Evolutionary conservation across 495 filamentous ascomycete species (phyloP).

Genomic region (Xeromyces bisporus): DNA sequence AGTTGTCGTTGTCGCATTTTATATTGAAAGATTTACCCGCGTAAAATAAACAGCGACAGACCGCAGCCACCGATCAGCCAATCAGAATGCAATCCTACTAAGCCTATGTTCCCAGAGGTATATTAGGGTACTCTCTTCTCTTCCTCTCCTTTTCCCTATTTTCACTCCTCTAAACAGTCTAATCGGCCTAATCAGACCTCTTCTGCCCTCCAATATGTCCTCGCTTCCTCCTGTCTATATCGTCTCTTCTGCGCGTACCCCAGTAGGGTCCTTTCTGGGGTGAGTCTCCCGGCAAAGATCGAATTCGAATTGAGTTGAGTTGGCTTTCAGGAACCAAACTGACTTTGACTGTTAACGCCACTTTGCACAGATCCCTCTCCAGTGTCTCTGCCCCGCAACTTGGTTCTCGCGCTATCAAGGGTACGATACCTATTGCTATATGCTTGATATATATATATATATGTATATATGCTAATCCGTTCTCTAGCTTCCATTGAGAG

Average conservation of each 20-base stretch:
- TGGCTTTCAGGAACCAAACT: conserved; percentile 6
- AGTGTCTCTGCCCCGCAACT: conserved; percentile 73
- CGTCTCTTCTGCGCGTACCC: conserved; percentile 78
- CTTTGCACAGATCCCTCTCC: conserved; percentile 55
- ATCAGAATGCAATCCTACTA: too few species aligned
- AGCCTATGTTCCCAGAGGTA: too few species aligned
- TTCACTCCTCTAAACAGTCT: conserved; percentile 5
- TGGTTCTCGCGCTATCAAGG: conserved; percentile 81
- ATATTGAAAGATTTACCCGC: too few species aligned
- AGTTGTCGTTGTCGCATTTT: too few species aligned
- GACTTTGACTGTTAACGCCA: too few species aligned
- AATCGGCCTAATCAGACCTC: conserved; percentile 2
- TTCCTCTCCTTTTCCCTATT: too few species aligned
- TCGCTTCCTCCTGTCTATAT: conserved; percentile 79
- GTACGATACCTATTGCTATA: conserved; percentile 37
- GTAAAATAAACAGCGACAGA: too few species aligned
- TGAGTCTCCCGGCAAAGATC: too few species aligned
- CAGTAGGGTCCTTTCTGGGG: conserved; percentile 87
- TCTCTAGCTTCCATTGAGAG: conserved; percentile 62
- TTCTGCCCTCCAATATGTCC: conserved; percentile 28
- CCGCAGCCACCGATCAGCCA: too few species aligned
- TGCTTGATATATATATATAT: neutral
- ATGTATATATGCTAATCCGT: conserved; percentile 3
- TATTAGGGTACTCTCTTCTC: too few species aligned
- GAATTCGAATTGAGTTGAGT: conserved; percentile 3